A percentile compares a stretch with the other conserved stretches of the same genome.
Evolutionary conservation across 768 basidiomycete genomes (phyloP).

Genomic region (Boletus subparvulus): DNA sequence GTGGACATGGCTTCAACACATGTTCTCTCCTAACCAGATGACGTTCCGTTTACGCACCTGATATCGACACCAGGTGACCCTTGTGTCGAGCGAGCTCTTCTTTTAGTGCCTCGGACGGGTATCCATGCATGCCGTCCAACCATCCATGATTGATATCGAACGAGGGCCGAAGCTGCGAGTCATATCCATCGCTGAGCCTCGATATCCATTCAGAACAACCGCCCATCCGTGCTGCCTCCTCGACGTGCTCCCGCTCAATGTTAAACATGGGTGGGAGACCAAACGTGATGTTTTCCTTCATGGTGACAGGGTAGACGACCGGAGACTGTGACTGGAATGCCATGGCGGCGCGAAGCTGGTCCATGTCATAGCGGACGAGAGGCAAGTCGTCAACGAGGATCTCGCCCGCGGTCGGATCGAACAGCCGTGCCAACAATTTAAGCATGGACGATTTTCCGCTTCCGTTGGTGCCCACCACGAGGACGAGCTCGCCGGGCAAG

Average conservation of each 20-base stretch:
- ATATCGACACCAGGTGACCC: conserved; percentile 24
- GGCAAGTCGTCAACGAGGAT: conserved; percentile 45
- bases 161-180: conserved; percentile 31
- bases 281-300: conserved; percentile 44
- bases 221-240: conserved; percentile 34
- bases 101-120: conserved; percentile 20
- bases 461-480: conserved; percentile 32
- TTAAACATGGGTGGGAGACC: conserved; percentile 21
- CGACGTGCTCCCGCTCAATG: conserved; percentile 19
- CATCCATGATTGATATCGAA: conserved; percentile 22
- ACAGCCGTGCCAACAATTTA: conserved; percentile 49
- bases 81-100: conserved; percentile 23
- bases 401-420: conserved; percentile 44
- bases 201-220: conserved; percentile 34
- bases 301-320: conserved; percentile 45
- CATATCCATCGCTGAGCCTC: conserved; percentile 32
- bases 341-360: conserved; percentile 44
- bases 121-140: conserved; percentile 18
- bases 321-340: conserved; percentile 52
- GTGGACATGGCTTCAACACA: not conserved
- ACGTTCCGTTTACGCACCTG: conserved; percentile 10
- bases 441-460: conserved; percentile 38
- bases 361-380: conserved; percentile 37
- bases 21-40: conserved; percentile 2
- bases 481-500: conserved; percentile 29